Conservation (phyloP, 805 yeast genomes). For the Candida broadrunensis region DNA sequence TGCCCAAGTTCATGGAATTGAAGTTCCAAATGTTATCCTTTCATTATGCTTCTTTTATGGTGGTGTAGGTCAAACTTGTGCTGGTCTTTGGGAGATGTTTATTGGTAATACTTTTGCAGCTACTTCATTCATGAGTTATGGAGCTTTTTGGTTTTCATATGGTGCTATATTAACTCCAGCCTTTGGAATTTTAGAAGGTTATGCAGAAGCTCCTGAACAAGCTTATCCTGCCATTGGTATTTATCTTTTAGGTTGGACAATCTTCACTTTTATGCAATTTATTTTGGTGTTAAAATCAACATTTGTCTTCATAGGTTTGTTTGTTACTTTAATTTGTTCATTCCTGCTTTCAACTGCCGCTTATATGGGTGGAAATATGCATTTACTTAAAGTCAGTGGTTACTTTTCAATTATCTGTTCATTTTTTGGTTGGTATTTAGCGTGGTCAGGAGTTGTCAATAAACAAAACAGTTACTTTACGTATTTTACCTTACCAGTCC, state of each 20-base stretch:
- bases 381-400: slow-evolving; percentile 55
- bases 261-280: slow-evolving; percentile 59
- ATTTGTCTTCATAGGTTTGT: slow-evolving; percentile 45
- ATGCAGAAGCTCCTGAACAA: slow-evolving; percentile 39
- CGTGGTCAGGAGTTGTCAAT: slow-evolving; percentile 58
- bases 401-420: slow-evolving; percentile 64
- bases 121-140: slow-evolving; percentile 50
- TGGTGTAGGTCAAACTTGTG: slow-evolving; percentile 47
- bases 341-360: slow-evolving; percentile 52
- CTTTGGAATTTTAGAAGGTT: slow-evolving; percentile 52
- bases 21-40: slow-evolving; percentile 39
- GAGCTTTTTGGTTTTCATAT: slow-evolving; percentile 54
- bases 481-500: neutral
- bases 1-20: slow-evolving; percentile 46
- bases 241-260: slow-evolving; percentile 59
- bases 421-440: slow-evolving; percentile 52
- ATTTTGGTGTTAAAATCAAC: slow-evolving; percentile 54
- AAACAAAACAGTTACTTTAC: slow-evolving; percentile 53
- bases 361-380: slow-evolving; percentile 41
- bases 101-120: slow-evolving; percentile 57
- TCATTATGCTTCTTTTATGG: slow-evolving; percentile 48
- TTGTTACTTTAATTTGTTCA: slow-evolving; percentile 52
- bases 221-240: slow-evolving; percentile 52
- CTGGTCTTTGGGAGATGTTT: slow-evolving; percentile 50
- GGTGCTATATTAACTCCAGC: slow-evolving; percentile 50